Percentiles rank a stretch among this genome's conserved stretches.
phyloP scores from a whole-genome alignment of 1,284 basidiomycete species.

The Cutaneotrichosporon sp. region DNA sequence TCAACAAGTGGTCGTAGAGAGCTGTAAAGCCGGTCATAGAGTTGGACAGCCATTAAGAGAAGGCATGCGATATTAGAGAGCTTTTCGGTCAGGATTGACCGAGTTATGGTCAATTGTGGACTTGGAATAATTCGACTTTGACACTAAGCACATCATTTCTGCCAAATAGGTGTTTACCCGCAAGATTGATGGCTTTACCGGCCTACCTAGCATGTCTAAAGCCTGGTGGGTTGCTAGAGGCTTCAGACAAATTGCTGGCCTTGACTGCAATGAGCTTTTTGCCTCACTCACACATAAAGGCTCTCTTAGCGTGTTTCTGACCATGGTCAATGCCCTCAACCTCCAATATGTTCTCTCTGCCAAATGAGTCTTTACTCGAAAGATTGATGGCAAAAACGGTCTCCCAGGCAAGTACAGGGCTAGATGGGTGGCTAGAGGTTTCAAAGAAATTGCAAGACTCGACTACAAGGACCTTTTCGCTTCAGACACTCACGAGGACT shows the following conservation, averaged over 20 bases:
- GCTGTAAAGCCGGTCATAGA: too few species aligned
- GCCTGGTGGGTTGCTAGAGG: not conserved
- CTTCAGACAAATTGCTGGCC: constrained; percentile 7
- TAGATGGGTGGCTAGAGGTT: constrained; percentile 17
- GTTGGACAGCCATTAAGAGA: too few species aligned
- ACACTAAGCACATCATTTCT: not conserved
- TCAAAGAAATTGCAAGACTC: constrained; percentile 12
- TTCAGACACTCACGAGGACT: constrained; percentile 25
- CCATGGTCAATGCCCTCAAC: too few species aligned
- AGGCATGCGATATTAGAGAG: too few species aligned
- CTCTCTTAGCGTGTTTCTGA: too few species aligned
- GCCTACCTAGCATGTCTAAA: constrained; percentile 11
- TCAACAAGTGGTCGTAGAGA: too few species aligned
- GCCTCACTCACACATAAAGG: constrained; percentile 26
- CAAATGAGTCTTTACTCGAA: constrained; percentile 13
- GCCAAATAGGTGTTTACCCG: constrained; percentile 11
- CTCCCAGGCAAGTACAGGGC: constrained; percentile 18
- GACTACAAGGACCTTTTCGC: constrained; percentile 23
- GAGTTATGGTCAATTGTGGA: too few species aligned
- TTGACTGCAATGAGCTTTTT: constrained; percentile 21
- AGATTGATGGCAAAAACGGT: constrained; percentile 21
- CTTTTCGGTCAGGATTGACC: too few species aligned
- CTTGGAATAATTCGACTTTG: too few species aligned
- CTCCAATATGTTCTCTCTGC: too few species aligned
- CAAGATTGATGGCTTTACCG: constrained; percentile 15